Conservation (phyloP, 129 eudicot species). For the Apium graveolens region DNA sequence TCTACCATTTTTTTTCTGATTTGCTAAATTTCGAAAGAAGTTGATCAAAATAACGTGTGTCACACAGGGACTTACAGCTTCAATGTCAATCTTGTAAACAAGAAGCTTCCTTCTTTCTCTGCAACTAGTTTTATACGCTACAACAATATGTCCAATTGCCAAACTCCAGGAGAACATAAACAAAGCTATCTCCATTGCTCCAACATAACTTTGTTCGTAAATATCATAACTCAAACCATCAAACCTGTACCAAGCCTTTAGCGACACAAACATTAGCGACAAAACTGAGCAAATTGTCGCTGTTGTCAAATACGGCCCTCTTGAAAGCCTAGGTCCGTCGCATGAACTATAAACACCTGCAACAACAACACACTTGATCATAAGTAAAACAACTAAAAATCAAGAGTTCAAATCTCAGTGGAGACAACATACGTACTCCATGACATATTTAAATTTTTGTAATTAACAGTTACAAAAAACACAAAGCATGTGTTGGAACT, state of each 20-base stretch:
- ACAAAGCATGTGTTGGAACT: constrained; percentile 10
- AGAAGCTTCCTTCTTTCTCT: constrained; percentile 85
- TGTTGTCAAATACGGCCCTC: constrained; percentile 71
- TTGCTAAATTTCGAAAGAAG: background rate
- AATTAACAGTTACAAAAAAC: background rate
- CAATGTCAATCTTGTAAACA: constrained; percentile 84
- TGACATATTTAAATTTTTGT: no score
- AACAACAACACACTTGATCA: background rate
- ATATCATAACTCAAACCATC: constrained; percentile 8
- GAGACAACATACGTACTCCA: background rate
- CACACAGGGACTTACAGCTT: constrained; percentile 65
- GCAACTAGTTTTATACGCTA: constrained; percentile 90
- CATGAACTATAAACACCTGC: constrained; percentile 87
- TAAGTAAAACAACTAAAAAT: background rate
- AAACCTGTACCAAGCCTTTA: constrained; percentile 76
- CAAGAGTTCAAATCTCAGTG: background rate
- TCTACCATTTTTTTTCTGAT: background rate
- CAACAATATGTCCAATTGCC: constrained; percentile 73
- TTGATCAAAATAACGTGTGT: background rate
- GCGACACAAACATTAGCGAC: constrained; percentile 67
- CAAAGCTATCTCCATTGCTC: constrained; percentile 59
- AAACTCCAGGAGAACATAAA: constrained; percentile 51
- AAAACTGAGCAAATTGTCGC: constrained; percentile 70
- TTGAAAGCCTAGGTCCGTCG: constrained; percentile 83
- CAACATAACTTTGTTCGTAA: constrained; percentile 16